Base-by-base conservation (phyloP, 257 asterid species). In the Nicotiana sylvestris region DNA sequence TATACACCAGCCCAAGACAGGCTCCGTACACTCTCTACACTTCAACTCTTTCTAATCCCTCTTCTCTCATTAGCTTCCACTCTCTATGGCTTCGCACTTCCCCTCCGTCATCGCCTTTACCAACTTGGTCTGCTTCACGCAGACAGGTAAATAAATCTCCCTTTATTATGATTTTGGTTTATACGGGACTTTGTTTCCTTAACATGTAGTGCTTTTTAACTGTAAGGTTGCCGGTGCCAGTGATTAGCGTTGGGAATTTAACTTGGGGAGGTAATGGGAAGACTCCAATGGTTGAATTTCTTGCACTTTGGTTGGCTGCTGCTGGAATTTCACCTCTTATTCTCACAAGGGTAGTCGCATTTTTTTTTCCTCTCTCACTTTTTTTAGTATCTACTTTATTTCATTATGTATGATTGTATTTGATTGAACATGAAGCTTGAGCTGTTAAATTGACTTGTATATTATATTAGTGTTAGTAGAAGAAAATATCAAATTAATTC, bases 231-330 rank as follows among this genome's bases (percentile, higher is more conserved):
- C 94, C 98, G 17, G 94, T 94, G 68, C 91, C 96, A 77, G 97
- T 94, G 89, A 91, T 96, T 51, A 89, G 98, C 82, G 97, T 96
- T 43, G 99, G 99, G 81, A 96, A 96, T 90, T 85, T 96, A 91
- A 96, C 99, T 29, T 94, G 99, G 99, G 99, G 99, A 84, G 98
- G 99, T 89, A 96, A 94, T 57, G 99, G 99, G 61, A 96, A 96
- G 89, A 96, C 99, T 68, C 99, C 99, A 2, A 96, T 96, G 98
- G 99, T 90, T 80, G 98, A 94, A 86, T 93, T 88, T 81, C 87
- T 96, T 29, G 93, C 99, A 4, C 91, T 97, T 81, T 88, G 89
- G 25, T 86, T 96, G 12, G 85, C 89, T 39, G 84, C 76, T 85
- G 57, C 74, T 13, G 92, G 92, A 81, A 86, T 90, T 86, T 87